Evolutionary conservation across 2,329 filamentous ascomycete genomes (phyloP).

Genomic region (Arachnomyces sp.): DNA sequence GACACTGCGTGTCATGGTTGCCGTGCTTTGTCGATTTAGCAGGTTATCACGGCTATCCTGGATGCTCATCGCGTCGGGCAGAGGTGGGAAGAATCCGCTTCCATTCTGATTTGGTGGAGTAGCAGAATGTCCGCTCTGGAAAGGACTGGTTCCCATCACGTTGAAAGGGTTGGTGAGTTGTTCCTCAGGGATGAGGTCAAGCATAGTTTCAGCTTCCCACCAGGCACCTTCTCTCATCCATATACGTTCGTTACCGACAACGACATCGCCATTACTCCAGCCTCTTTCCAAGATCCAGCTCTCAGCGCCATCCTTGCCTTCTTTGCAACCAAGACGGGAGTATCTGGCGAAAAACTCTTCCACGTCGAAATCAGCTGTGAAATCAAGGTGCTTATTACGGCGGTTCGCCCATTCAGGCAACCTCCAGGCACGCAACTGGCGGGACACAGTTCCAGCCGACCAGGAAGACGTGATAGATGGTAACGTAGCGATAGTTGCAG

Average conservation of each 20-base stretch:
- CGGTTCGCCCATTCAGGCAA: slow-evolving; percentile 95
- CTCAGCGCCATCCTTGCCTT: slow-evolving; percentile 86
- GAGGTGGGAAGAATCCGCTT: slow-evolving; percentile 61
- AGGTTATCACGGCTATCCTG: slow-evolving; percentile 67
- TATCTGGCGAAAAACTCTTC: slow-evolving; percentile 88
- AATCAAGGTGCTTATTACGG: slow-evolving; percentile 82
- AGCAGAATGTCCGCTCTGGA: slow-evolving; percentile 66
- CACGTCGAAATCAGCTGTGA: slow-evolving; percentile 90
- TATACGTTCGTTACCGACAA: slow-evolving; percentile 80
- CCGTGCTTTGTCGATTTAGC: slow-evolving; percentile 45
- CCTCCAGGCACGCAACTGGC: slow-evolving; percentile 87
- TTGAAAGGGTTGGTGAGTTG: slow-evolving; percentile 36
- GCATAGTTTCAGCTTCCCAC: slow-evolving; percentile 97
- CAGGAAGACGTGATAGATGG: slow-evolving; percentile 70
- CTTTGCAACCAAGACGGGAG: slow-evolving; percentile 70
- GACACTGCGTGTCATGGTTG: slow-evolving; percentile 40
- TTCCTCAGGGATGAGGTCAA: slow-evolving; percentile 70
- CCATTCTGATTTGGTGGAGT: slow-evolving; percentile 45
- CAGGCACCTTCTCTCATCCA: slow-evolving; percentile 93
- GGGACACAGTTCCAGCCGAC: slow-evolving; percentile 87
- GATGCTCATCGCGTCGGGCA: slow-evolving; percentile 52
- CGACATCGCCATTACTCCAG: slow-evolving; percentile 96
- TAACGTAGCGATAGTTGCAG: slow-evolving; percentile 63
- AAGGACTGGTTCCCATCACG: slow-evolving; percentile 47
- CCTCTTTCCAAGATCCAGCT: slow-evolving; percentile 90